Conservation (phyloP, 1,284 basidiomycete species). For the Ustilago esculenta region DNA sequence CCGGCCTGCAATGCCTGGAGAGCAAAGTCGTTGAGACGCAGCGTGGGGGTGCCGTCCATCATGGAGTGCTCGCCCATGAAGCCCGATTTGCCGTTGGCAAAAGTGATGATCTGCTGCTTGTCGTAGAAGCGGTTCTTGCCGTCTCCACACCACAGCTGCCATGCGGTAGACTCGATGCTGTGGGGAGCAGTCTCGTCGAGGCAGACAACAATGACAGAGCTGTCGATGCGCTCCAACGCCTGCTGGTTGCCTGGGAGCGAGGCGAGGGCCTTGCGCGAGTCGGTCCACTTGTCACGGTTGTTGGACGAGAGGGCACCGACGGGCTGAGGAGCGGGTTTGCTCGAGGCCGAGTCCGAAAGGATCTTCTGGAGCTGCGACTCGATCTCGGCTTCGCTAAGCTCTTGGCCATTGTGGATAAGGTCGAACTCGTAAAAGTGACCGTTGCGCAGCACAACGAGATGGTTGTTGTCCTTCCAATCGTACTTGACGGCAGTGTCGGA, state of each 20-base stretch:
- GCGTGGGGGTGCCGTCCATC: conserved; percentile 95
- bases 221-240: conserved; percentile 85
- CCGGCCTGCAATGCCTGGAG: conserved; percentile 80
- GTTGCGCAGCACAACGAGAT: conserved; percentile 89
- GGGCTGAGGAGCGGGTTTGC: conserved; percentile 71
- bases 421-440: conserved; percentile 86
- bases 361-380: conserved; percentile 84
- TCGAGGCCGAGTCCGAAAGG: conserved; percentile 76
- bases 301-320: conserved; percentile 87
- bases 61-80: conserved; percentile 95
- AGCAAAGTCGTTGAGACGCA: conserved; percentile 94
- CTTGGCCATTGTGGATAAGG: conserved; percentile 72
- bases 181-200: conserved; percentile 83
- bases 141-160: conserved; percentile 90
- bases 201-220: conserved; percentile 85
- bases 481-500: conserved; percentile 87
- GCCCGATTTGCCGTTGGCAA: conserved; percentile 88
- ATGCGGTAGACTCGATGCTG: conserved; percentile 76
- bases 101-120: conserved; percentile 82
- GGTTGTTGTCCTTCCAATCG: conserved; percentile 79
- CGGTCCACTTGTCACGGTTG: conserved; percentile 89
- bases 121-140: conserved; percentile 95
- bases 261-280: conserved; percentile 72
- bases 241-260: conserved; percentile 76
- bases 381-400: conserved; percentile 81